These are phyloP conservation scores for Sclerotinia sclerotiorum DNA, from an alignment of 2,329 filamentous ascomycete species.

Conservation along the genomic window DNA sequence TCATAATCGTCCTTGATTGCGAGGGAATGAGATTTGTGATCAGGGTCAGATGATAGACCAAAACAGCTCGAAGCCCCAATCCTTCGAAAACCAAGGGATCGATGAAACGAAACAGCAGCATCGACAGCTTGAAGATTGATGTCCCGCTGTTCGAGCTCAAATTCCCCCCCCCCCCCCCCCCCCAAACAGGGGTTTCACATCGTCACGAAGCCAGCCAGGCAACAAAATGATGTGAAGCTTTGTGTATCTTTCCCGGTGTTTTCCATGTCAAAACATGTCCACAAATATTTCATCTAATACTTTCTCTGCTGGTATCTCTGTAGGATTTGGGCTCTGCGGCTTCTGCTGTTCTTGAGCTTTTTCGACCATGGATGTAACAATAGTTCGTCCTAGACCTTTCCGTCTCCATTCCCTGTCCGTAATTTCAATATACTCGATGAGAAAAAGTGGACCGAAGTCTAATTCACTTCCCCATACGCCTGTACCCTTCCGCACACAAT, in stretches of 20 bases:
- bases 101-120: conserved; percentile 30
- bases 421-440: conserved; percentile 29
- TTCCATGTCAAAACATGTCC: background rate
- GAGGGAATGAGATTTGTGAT: conserved; percentile 36
- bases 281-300: background rate
- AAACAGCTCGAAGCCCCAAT: conserved; percentile 41
- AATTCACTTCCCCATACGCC: conserved; percentile 39
- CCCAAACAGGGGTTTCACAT: conserved; percentile 34
- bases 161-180: conserved; percentile 28
- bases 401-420: conserved; percentile 5
- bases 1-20: conserved; percentile 32
- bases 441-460: conserved; percentile 36
- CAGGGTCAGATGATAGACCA: conserved; percentile 34
- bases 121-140: conserved; percentile 23
- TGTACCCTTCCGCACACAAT: conserved; percentile 36
- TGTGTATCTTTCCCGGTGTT: conserved; percentile 8
- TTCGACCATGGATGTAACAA: background rate
- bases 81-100: conserved; percentile 39
- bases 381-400: background rate
- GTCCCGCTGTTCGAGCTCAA: conserved; percentile 28
- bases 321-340: too few species aligned
- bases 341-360: background rate
- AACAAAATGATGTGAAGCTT: conserved; percentile 29
- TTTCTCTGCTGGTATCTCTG: background rate
- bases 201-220: conserved; percentile 29